Conservation (phyloP, 805 yeast species). For the Saturnispora bothae region DNA sequence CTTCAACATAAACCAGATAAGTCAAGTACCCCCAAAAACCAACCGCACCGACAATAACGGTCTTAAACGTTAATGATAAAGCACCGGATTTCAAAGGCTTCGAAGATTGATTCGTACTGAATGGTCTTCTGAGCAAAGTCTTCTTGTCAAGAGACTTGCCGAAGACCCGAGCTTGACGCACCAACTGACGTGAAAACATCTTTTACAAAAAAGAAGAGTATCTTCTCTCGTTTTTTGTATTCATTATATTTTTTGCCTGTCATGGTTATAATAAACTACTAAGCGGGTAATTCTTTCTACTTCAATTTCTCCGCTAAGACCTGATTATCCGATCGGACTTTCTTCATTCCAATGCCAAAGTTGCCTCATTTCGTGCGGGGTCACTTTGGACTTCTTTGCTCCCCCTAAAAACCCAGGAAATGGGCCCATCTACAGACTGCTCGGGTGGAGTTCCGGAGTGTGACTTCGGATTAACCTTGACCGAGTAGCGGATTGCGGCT, state of each 20-base stretch:
- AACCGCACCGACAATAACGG: constrained; percentile 39
- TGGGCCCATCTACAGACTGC: neutral
- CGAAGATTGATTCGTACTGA: neutral
- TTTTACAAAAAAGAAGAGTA: too few species aligned
- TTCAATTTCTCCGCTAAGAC: neutral
- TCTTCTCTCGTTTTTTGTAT: too few species aligned
- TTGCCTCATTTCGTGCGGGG: too few species aligned
- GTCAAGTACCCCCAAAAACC: constrained; percentile 48
- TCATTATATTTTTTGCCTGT: too few species aligned
- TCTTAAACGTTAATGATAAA: constrained; percentile 35
- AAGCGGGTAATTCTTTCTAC: too few species aligned
- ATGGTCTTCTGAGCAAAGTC: neutral
- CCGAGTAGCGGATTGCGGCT: too few species aligned
- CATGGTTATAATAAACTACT: too few species aligned
- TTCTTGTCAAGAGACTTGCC: too few species aligned
- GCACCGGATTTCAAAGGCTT: constrained; percentile 18
- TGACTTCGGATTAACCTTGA: neutral
- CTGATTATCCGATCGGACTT: too few species aligned
- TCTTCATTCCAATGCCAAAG: too few species aligned
- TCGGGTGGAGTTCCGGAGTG: neutral
- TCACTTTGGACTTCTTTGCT: too few species aligned
- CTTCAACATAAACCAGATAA: constrained; percentile 53
- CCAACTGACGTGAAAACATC: neutral
- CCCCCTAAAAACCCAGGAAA: too few species aligned
- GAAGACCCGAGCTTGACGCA: neutral